Percentiles rank a stretch among this genome's conserved stretches.
Conservation (phyloP, 2,329 filamentous ascomycete genomes). For the Bipolaris oryzae region DNA sequence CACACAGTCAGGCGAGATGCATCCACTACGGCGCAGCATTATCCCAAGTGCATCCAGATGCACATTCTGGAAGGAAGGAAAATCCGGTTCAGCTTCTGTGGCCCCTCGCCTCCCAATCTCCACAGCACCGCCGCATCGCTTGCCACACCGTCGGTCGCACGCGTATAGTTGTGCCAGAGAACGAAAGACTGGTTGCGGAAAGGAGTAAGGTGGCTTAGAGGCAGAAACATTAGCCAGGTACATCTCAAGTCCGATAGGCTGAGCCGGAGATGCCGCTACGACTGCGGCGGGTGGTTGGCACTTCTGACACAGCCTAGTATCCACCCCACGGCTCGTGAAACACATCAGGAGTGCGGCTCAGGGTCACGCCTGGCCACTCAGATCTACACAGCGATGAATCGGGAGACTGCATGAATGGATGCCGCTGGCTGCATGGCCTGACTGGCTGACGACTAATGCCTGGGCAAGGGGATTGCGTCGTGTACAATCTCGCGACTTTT, state of each 20-base stretch:
- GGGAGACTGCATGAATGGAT: conserved; percentile 28
- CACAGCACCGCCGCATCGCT: not conserved
- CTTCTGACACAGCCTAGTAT: conserved; percentile 43
- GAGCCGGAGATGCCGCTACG: conserved; percentile 10
- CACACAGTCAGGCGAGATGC: not conserved
- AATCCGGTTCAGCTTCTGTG: not conserved
- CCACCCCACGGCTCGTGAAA: conserved; percentile 44
- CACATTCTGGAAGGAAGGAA: not conserved
- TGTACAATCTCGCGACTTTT: conserved; percentile 30
- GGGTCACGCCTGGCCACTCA: conserved; percentile 36
- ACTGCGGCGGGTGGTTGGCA: conserved; percentile 27
- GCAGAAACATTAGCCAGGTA: conserved; percentile 35
- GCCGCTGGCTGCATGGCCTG: conserved; percentile 30
- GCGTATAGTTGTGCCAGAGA: not conserved
- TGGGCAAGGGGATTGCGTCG: conserved; percentile 36
- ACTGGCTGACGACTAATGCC: conserved; percentile 23
- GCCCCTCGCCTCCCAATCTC: not conserved
- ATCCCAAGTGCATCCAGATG: too few relatives aligned
- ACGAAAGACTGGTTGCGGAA: conserved; percentile 18
- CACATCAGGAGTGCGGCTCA: conserved; percentile 32
- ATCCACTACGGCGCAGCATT: not conserved
- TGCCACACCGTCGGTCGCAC: not conserved
- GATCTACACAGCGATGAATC: conserved; percentile 25
- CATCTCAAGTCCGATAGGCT: conserved; percentile 30
- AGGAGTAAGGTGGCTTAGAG: conserved; percentile 36